phyloP scores from a whole-genome alignment of 1,284 basidiomycete genomes.

The Inonotus obliquus region DNA sequence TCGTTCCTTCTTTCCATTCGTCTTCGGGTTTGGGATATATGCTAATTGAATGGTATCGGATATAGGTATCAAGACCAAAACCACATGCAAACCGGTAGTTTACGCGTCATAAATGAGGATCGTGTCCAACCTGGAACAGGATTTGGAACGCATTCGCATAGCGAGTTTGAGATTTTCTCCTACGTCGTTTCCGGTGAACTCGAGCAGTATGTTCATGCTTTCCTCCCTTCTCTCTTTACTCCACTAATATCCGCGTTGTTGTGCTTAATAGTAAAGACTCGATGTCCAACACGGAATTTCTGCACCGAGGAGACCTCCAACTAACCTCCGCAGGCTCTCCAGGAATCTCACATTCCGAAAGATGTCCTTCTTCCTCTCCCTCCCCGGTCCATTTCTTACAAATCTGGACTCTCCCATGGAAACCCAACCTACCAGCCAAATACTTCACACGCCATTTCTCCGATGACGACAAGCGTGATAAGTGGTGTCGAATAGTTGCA shows the following conservation, averaged over 20 bases:
- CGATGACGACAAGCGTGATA: conserved; percentile 77
- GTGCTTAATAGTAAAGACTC: conserved; percentile 64
- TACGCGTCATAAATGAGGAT: conserved; percentile 88
- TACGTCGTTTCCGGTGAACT: conserved; percentile 78
- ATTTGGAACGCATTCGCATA: conserved; percentile 84
- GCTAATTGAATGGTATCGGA: not conserved
- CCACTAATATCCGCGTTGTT: not conserved
- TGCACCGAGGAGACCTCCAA: conserved; percentile 85
- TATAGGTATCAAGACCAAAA: conserved; percentile 57
- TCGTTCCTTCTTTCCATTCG: conserved; percentile 29
- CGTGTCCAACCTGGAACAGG: conserved; percentile 74
- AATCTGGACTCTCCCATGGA: conserved; percentile 77
- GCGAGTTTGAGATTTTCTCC: conserved; percentile 89
- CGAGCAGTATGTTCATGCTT: conserved; percentile 55
- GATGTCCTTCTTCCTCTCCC: conserved; percentile 50
- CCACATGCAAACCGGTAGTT: conserved; percentile 55
- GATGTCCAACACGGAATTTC: conserved; percentile 85
- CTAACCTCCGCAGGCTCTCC: conserved; percentile 82
- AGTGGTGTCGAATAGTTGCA: conserved; percentile 66
- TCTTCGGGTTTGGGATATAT: not conserved
- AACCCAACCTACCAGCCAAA: conserved; percentile 54
- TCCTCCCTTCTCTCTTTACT: not conserved
- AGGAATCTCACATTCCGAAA: conserved; percentile 83
- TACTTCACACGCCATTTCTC: conserved; percentile 85
- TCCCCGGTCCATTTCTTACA: conserved; percentile 78